phyloP scores from a whole-genome alignment of 83 land plant species.

The Picea mariana region DNA sequence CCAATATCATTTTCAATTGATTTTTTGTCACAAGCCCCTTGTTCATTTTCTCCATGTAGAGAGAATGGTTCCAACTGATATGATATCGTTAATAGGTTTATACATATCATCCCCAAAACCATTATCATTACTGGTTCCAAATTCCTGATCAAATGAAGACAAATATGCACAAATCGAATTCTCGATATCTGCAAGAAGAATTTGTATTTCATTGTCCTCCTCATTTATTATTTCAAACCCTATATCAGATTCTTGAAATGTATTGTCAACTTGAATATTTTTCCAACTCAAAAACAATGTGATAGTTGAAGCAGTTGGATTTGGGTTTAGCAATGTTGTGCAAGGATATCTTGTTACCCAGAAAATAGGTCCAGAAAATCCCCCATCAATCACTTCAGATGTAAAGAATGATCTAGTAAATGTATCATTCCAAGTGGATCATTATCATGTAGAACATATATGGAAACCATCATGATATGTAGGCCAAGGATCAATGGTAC shows the following conservation, averaged over 20 bases:
- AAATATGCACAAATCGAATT: conserved; percentile 11
- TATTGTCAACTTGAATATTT: not conserved
- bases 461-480: conserved; percentile 12
- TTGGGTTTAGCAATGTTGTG: conserved; percentile 36
- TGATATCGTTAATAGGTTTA: no score
- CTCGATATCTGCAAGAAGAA: conserved; percentile 39
- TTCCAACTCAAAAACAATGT: conserved; percentile 14
- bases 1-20: conserved; percentile 47
- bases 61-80: no score
- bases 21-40: not conserved
- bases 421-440: conserved; percentile 76
- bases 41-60: no score
- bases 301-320: conserved; percentile 31
- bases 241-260: not conserved
- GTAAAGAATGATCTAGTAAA: conserved; percentile 78
- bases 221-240: conserved; percentile 6
- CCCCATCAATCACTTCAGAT: conserved; percentile 75
- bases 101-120: not conserved
- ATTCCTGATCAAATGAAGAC: not conserved
- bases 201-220: conserved; percentile 37
- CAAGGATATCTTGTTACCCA: conserved; percentile 72
- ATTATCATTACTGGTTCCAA: not conserved
- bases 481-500: conserved; percentile 54
- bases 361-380: conserved; percentile 72
- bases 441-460: conserved; percentile 46